Conservation (phyloP, 139 green algal species). For the Pseudopediastrum boryanum region DNA sequence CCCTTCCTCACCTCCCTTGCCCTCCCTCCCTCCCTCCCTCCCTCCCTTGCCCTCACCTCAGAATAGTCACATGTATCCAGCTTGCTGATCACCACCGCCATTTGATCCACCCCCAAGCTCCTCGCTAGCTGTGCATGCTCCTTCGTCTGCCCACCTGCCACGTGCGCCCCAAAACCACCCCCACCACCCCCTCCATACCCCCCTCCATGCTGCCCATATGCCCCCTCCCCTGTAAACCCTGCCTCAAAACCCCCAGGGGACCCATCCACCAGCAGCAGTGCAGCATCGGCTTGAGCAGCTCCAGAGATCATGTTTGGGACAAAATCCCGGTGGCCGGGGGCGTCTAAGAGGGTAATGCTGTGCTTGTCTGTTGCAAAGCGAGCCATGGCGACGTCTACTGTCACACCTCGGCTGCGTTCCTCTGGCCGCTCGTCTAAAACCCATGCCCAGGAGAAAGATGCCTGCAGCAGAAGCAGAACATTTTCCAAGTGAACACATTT, state of each 20-base stretch:
- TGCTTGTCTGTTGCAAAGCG: conserved; percentile 48
- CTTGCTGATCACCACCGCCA: conserved; percentile 92
- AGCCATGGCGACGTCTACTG: conserved; percentile 90
- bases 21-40: too few species aligned
- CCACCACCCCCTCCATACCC: background rate
- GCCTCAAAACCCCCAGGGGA: conserved; percentile 92
- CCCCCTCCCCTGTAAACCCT: conserved; percentile 69
- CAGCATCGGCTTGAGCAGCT: conserved; percentile 86
- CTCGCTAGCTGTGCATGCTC: conserved; percentile 95
- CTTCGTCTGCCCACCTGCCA: conserved; percentile 84
- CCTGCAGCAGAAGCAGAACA: conserved; percentile 34
- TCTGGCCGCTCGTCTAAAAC: conserved; percentile 93
- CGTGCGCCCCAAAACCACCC: conserved; percentile 15
- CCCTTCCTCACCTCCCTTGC: too few species aligned
- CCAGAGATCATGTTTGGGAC: conserved; percentile 96
- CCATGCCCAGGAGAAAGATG: conserved; percentile 97
- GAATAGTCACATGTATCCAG: conserved; percentile 81
- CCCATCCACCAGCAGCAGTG: conserved; percentile 94
- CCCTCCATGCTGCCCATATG: background rate
- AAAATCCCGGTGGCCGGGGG: conserved; percentile 96
- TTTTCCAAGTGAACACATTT: background rate
- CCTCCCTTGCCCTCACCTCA: conserved; percentile 54
- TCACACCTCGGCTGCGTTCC: conserved; percentile 92
- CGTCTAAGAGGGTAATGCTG: conserved; percentile 89
- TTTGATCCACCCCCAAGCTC: conserved; percentile 88